Base-by-base conservation (phyloP, 805 yeast species). In the Saturnispora saitoi region DNA sequence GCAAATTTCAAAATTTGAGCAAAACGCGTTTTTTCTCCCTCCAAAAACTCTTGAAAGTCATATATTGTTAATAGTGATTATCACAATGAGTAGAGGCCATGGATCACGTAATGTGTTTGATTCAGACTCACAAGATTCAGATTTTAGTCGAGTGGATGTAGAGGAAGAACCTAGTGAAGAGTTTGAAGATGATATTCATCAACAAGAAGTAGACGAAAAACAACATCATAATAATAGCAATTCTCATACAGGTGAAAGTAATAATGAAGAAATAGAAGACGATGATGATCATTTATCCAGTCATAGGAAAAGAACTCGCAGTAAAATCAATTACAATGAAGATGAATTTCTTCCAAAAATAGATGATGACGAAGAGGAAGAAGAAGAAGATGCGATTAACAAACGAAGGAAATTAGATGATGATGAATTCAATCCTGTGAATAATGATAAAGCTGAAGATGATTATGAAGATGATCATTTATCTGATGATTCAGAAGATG, bases 241-340 rank as follows among this genome's bases (percentile, higher is more conserved):
- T 24, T 24, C 28, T 24, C 28, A 24, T 24, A 24, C 5, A 24
- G 1, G 28, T 11, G 28, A 44, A 15, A 7, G 14, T 12, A 32
- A 42, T 14, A 34, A 47, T 12, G 45, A 43, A 7, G 53, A 48
- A 11, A 54, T 49, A 6, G 54, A 51, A 8, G 62, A 56, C 4
- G 58, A 58, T 14, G 61, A 24, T 24, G 28, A 24, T 6, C 28
- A 24, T 24, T 24, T 47, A 37, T 62, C 54, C 53, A 52, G 57
- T 12, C 59, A 57, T 34, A 53, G 64, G 38, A 62, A 59, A 42
- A 58, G 66, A 43, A 42, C 70, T 60, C 56, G 62, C 28, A 56
- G 56, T 32, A 42, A 57, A 11, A 60, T 65, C 24, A 65, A 64
- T 47, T 65, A 65, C 43, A 65, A 65, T 43, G 69, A 65, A 49